Base-by-base conservation (phyloP, 768 basidiomycete genomes). In the Panaeolus cyanescens region DNA sequence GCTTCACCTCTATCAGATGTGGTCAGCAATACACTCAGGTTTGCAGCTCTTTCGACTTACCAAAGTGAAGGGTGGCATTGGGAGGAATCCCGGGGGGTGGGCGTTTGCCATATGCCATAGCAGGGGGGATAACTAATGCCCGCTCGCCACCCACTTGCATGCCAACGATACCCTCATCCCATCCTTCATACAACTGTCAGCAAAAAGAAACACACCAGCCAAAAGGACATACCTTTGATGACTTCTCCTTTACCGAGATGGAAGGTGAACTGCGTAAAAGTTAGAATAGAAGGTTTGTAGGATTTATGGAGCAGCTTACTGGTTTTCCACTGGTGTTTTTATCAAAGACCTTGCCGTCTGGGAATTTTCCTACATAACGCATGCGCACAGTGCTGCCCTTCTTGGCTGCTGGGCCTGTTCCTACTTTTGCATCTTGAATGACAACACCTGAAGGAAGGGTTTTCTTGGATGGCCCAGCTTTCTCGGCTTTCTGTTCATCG, bases 81-180 rank as follows among this genome's bases (percentile, higher is more conserved):
- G 86, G 68, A 56, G 95, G 95, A 59, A 96, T 95, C 9, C 72
- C 82, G n/a, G 68, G 72, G 5, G 75, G 71, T 13, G 71, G 74
- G 67, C 78, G 76, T 69, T 88, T 88, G 42, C 96, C 96, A 64
- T 91, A 92, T 19, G 73, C 90, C 79, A 92, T 81, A 30, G 79
- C 69, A 13, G 91, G 77, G 42, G 93, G 93, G 54, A 95, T 82
- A 40, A 82, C 87, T 65, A 99, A 79, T 60, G 87, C 77, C 55
- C 96, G 86, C 76, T 98, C 95, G 28, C 96, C 95, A 37, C 88
- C 91, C 37, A 90, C 86, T 67, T 92, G 89, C 95, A 99, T 97
- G 32, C 96, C 96, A 31, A 80, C 87, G 59, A 98, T 81, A 37
- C 96, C 96, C 69, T 92, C 80, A 67, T 98, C 96, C 95, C 96